Percentiles rank a stretch among this genome's conserved stretches.
phyloP scores from a whole-genome alignment of 2,329 filamentous ascomycete genomes.

The Trichoderma arundinaceum region DNA sequence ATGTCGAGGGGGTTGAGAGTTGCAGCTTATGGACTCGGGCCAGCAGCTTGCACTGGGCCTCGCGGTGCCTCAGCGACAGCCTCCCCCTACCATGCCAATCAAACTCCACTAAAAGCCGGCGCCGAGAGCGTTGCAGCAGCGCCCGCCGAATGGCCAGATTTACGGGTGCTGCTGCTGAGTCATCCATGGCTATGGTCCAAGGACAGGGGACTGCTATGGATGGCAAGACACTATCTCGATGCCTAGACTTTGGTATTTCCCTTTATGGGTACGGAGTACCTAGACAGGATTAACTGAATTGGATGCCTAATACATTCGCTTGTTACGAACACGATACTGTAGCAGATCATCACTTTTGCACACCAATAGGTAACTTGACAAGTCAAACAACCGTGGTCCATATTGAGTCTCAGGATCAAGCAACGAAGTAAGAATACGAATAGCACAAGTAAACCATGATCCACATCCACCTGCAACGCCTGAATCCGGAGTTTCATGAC shows the following conservation, averaged over 20 bases:
- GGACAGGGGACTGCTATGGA: background rate
- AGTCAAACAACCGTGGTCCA: background rate
- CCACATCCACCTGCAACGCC: conserved; percentile 4
- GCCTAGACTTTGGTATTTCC: no score
- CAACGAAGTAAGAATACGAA: background rate
- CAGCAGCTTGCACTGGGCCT: conserved; percentile 12
- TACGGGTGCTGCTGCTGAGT: background rate
- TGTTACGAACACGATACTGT: background rate
- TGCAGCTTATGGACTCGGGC: conserved; percentile 26
- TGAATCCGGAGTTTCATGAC: background rate
- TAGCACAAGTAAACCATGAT: background rate
- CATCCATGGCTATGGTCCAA: background rate
- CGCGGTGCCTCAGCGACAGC: conserved; percentile 9
- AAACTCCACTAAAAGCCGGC: conserved; percentile 20
- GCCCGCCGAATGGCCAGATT: conserved; percentile 20
- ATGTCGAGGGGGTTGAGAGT: conserved; percentile 25
- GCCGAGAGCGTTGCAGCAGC: background rate
- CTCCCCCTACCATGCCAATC: background rate
- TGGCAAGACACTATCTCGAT: background rate
- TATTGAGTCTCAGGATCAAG: background rate
- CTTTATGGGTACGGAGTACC: background rate
- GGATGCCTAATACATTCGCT: background rate
- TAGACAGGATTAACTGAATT: background rate
- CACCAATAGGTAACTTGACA: no score
- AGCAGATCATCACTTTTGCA: background rate